A percentile compares a stretch with the other conserved stretches of the same genome.
phyloP scores from a whole-genome alignment of 192 early-diverging fungal genomes.

The Backusella parvicylindrica region DNA sequence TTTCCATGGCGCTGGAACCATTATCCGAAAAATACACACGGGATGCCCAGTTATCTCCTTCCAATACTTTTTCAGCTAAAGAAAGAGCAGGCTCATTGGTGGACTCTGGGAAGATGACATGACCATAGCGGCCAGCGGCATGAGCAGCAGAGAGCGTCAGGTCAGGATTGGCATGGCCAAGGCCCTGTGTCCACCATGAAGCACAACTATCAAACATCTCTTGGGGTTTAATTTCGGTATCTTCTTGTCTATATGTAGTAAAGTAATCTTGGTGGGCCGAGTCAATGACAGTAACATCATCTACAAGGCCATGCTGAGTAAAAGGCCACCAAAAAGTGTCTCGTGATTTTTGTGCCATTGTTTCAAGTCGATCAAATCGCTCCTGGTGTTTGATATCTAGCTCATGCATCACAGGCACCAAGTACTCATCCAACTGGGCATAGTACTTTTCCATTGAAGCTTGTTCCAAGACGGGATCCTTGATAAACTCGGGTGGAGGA shows the following conservation, averaged over 20 bases:
- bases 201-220: slow-evolving; percentile 74
- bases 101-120: slow-evolving; percentile 76
- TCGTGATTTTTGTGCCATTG: slow-evolving; percentile 47
- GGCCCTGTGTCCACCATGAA: slow-evolving; percentile 80
- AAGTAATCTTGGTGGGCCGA: slow-evolving; percentile 68
- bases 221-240: slow-evolving; percentile 4
- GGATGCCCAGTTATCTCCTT: slow-evolving; percentile 56
- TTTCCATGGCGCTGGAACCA: slow-evolving; percentile 79
- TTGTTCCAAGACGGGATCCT: slow-evolving; percentile 42
- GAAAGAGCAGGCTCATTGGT: slow-evolving; percentile 62
- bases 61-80: slow-evolving; percentile 58
- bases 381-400: slow-evolving; percentile 47
- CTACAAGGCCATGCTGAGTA: slow-evolving; percentile 62
- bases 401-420: slow-evolving; percentile 39
- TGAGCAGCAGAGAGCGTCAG: slow-evolving; percentile 59
- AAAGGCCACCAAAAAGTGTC: slow-evolving; percentile 78
- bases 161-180: slow-evolving; percentile 65
- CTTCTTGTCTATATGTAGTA: slow-evolving; percentile 40
- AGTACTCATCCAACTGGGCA: slow-evolving; percentile 40
- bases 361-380: slow-evolving; percentile 52
- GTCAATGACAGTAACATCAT: slow-evolving; percentile 67
- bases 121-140: slow-evolving; percentile 74
- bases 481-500: slow-evolving; percentile 40
- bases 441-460: slow-evolving; percentile 61
- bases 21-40: slow-evolving; percentile 81